phyloP scores from a whole-genome alignment of 345 rosid species.

The Bruguiera parviflora region DNA sequence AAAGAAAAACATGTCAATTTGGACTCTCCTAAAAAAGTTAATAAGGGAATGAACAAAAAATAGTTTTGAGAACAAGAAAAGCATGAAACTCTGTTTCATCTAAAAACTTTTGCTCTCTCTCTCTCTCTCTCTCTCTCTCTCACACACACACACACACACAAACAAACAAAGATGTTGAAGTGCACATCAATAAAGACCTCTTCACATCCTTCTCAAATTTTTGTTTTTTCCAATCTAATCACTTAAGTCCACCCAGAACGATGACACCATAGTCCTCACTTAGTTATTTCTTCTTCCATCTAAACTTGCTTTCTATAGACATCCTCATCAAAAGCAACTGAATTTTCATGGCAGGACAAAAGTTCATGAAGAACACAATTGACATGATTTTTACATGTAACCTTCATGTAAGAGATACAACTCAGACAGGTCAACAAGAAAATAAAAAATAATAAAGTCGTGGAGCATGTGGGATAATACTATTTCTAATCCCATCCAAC shows the following conservation, averaged over 20 bases:
- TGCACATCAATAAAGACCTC: neutral
- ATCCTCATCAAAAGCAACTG: no score
- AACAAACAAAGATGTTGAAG: no score
- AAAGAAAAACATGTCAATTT: conserved; percentile 4
- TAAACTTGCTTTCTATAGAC: no score
- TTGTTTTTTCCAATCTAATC: no score
- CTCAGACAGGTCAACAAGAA: neutral
- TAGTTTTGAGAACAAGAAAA: neutral
- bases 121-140: neutral
- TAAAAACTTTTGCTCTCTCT: neutral
- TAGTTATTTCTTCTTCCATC: neutral
- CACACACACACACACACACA: no score
- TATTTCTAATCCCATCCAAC: neutral
- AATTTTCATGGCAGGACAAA: no score
- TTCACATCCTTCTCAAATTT: neutral
- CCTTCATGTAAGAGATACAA: no score
- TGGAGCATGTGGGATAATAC: neutral
- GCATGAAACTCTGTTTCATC: no score
- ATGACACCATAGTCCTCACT: neutral
- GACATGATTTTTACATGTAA: no score
- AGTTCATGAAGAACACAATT: no score
- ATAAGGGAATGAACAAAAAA: neutral
- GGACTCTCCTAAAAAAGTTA: neutral
- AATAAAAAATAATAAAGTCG: neutral
- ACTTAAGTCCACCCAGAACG: no score